Base-by-base conservation (phyloP, 495 filamentous ascomycete genomes). In the Lepidopterella palustris region DNA sequence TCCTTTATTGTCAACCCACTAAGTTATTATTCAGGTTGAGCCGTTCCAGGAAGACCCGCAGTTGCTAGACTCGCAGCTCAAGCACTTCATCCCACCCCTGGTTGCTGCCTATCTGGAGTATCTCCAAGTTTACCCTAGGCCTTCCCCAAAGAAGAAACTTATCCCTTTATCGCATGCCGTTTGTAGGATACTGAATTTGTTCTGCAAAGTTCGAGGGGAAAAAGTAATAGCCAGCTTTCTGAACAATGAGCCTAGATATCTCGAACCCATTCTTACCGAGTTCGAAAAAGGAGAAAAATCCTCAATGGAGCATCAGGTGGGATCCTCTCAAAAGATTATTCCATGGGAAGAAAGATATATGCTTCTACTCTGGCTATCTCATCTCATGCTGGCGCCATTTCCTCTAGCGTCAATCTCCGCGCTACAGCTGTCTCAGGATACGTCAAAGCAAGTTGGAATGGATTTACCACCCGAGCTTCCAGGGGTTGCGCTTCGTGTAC, bases 1-100 rank as follows among this genome's bases (percentile, higher is more conserved):
- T 51, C 40, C 11, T 50, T 23, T 20, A 28, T 26, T 42, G 24
- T 72, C 26, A 18, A 9, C 6, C 24, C 10, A 25, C 47, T 50
- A 25, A 50, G 26, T 27, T 6, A 50, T 2, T 42, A 24, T 27
- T 27, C 72, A 95, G 78, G 79, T 98, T 29, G 90, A 96, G 60
- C 89, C 86, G 32, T 97, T 97, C 68, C 93, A 96, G 78, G 93
- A 97, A 75, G 87, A 89, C 65, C 92, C 93, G 20, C 93, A 99
- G 70, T 82, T 99, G 4, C 82, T 99, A n/a, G 93, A 99, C 72
- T 86, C 90, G 0, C 78, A 93, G 70, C 80, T 99, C 45, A 81
- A 84, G 58, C 77, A 75, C 58, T 82, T 95, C 68, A 71, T 98
- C 39, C 82, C 87, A 29, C 76, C 80, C 6, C 77, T 97, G 47